Evolutionary conservation across 352 stramenopile species (phyloP).

Genomic region (Globisporangium nagaii): DNA sequence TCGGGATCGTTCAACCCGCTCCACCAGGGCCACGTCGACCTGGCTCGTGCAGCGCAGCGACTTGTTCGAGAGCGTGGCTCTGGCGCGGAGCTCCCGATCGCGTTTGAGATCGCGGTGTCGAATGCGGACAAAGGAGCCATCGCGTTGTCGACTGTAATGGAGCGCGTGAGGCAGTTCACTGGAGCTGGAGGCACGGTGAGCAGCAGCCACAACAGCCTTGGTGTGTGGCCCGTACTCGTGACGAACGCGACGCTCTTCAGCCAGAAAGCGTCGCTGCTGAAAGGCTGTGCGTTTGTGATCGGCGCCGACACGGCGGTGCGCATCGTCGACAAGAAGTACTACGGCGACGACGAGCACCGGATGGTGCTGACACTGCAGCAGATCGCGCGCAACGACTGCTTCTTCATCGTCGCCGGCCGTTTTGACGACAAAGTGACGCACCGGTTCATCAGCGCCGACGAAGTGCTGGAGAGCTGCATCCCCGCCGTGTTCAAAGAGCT

Average conservation of each 20-base stretch:
- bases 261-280: constrained; percentile 78
- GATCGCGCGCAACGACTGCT: constrained; percentile 57
- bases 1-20: constrained; percentile 83
- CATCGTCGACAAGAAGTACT: constrained; percentile 90
- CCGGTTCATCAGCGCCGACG: constrained; percentile 51
- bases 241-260: constrained; percentile 78
- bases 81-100: constrained; percentile 30
- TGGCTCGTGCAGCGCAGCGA: constrained; percentile 42
- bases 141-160: constrained; percentile 23
- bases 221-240: constrained; percentile 59
- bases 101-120: constrained; percentile 69
- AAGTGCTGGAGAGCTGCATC: constrained; percentile 40
- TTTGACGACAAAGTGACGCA: constrained; percentile 47
- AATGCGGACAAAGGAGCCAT: constrained; percentile 83
- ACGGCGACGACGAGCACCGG: constrained; percentile 60
- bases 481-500: constrained; percentile 44
- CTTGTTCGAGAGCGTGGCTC: constrained; percentile 25
- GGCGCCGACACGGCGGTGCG: constrained; percentile 86
- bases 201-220: constrained; percentile 19
- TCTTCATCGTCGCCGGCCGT: constrained; percentile 85
- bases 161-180: constrained; percentile 56
- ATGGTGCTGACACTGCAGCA: constrained; percentile 74
- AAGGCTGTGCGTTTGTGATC: constrained; percentile 77
- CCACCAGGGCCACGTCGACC: constrained; percentile 63
- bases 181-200: background rate